Conservation (phyloP, 768 basidiomycete genomes). For the Hebeloma cylindrosporum region DNA sequence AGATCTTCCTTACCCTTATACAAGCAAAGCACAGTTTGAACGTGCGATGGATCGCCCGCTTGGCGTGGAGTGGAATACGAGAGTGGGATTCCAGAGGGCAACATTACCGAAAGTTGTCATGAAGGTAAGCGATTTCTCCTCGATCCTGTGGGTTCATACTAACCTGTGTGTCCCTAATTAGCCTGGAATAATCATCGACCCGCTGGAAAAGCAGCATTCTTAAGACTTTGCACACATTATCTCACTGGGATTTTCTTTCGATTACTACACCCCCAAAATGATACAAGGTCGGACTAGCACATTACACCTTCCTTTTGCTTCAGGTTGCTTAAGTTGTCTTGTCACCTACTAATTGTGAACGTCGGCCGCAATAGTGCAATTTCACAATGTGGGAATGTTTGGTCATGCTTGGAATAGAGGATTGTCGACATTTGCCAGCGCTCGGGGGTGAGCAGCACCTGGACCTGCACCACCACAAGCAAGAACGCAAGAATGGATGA, state of each 20-base stretch:
- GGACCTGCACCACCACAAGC: conserved; percentile 13
- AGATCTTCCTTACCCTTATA: conserved; percentile 94
- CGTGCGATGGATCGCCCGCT: conserved; percentile 77
- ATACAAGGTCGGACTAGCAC: too few species aligned
- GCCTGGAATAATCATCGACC: conserved; percentile 73
- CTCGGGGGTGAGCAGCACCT: not conserved
- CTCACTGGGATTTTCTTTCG: too few species aligned
- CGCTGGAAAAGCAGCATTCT: conserved; percentile 48
- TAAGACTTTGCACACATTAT: too few species aligned
- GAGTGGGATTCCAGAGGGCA: conserved; percentile 77
- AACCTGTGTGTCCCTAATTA: conserved; percentile 23
- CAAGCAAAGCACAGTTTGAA: conserved; percentile 91
- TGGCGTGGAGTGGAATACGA: conserved; percentile 92
- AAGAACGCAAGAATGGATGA: conserved; percentile 47
- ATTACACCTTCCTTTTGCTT: too few species aligned
- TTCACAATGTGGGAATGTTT: too few species aligned
- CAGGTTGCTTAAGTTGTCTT: too few species aligned
- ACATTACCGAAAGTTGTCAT: conserved; percentile 85
- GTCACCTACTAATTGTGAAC: too few species aligned
- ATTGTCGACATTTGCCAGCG: conserved; percentile 11
- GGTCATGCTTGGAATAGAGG: conserved; percentile 7
- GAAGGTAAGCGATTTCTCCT: conserved; percentile 56
- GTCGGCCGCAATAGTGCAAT: too few species aligned
- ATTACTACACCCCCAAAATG: too few species aligned
- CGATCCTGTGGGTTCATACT: not conserved